Evolutionary conservation across 2,329 filamentous ascomycete species (phyloP), one percentile per base, ranked within the genome.

Genomic region (Monosporascus sp.): DNA sequence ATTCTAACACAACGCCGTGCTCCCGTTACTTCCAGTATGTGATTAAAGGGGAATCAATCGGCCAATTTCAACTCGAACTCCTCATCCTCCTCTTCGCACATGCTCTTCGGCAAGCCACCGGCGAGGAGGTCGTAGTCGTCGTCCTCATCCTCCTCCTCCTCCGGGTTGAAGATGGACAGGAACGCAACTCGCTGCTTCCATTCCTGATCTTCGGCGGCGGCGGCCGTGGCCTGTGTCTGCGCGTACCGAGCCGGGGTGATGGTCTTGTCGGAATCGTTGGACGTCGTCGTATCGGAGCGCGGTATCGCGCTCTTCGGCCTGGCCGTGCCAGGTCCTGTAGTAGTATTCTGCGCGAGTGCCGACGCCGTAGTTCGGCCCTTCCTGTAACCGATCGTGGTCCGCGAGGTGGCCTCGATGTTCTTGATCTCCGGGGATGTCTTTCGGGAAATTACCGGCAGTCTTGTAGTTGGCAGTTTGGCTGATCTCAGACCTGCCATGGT

Each of bases 361-460:
- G 76, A 78, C 5, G 79, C 75, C 5, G 75, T 75, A 41, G 75
- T 73, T 36, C 90, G 83, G 36, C 92, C 91, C 68, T 88, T 90
- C 52, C 83, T 89, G 67, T 96, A 96, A 17, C 92, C 92, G 43
- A 96, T 80, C 0, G 91, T 96, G 52, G 84, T 92, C 58, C 86
- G 84, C 2, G 91, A 96, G 6, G 84, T 85, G 6, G 82, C 82
- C 22, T 82, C 79, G 1, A 87, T 86, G 11, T 81, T 76, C 8
- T 79, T 79, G 58, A 83, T 81, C 47, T 84, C 82, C 61, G 82
- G 76, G 9, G 77, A 76, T 1, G 77, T 71, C 48, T 71, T 67
- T 56, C 79, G 80, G 7, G 75, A 71, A 2, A 77, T 71, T 5
- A 71, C 61, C 6, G 70, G 62, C n/a, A 72, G 66, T 50, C 77